Base-by-base conservation (phyloP, 140 eudicot species). In the Flaveria floridana region DNA sequence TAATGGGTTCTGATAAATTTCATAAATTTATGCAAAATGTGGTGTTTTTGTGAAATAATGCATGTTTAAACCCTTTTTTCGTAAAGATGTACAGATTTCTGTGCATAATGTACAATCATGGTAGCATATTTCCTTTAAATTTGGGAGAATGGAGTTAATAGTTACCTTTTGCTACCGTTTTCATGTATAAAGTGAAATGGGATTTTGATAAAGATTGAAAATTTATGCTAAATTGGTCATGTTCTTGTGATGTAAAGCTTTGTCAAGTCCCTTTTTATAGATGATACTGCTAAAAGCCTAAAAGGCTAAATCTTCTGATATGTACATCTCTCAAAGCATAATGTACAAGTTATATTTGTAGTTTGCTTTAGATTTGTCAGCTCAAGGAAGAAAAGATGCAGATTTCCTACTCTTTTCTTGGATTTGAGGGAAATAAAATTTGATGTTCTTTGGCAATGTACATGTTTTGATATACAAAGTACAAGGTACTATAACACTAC, bases 291-390 rank as follows among this genome's bases (percentile, higher is more conserved):
- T 37, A 41, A 65, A 39, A 23, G 25, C 25, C 34, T 28, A 3
- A 28, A 28, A 64, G 70, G 46, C 51, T 65, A 65, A 65, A 65
- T 37, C 15, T 4, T 39, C 26, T 50, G 7, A 18, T 19, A 39
- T 34, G 61, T 80, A 75, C 77, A 59, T 80, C 67, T 68, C 39
- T 48, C 12, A 30, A n/a, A 39, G 69, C 80, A 61, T 61, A 68
- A 69, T 80, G 68, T 75, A 75, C 77, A 80, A 80, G 9, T 66
- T 23, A 41, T 12, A 23, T 65, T 16, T 34, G 41, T 34, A 34
- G 41, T 34, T 34, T 34, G 41, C 20, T 63, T 63, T 30, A 39
- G 68, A 25, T 26, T 25, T 58, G 65, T 58, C 37, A 58, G 37
- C 65, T 58, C 3, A 23, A 61, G 67, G 34, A 30, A 34, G 41